Evolutionary conservation across 495 filamentous ascomycete genomes (phyloP).

Genomic region (Glonium stellatum): DNA sequence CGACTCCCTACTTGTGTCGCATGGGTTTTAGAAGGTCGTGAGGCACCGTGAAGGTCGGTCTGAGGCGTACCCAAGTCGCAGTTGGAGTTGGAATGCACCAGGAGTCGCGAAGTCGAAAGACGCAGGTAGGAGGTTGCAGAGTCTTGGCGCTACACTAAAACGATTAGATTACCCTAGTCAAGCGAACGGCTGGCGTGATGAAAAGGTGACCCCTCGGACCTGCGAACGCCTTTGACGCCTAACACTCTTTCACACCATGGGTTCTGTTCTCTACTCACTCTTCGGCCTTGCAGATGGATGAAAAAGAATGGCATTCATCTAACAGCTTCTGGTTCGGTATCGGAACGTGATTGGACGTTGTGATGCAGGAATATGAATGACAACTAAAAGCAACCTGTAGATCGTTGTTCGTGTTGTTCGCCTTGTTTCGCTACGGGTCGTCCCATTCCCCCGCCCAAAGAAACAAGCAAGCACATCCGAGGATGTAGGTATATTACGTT

Average conservation of each 20-base stretch:
- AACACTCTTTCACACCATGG: too few relatives aligned
- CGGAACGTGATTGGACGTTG: too few relatives aligned
- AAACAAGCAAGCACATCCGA: too few relatives aligned
- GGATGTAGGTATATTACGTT: too few relatives aligned
- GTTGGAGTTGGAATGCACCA: constrained; percentile 15
- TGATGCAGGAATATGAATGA: too few relatives aligned
- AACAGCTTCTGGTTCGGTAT: too few relatives aligned
- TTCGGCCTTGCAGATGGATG: background rate
- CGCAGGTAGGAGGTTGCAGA: constrained; percentile 1
- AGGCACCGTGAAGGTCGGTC: background rate
- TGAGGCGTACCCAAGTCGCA: background rate
- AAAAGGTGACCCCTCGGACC: background rate
- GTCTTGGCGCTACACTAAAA: background rate
- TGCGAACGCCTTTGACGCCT: background rate
- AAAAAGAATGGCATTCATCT: background rate
- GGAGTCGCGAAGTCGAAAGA: constrained; percentile 2
- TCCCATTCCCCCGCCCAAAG: too few relatives aligned
- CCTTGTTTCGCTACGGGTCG: too few relatives aligned
- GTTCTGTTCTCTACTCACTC: background rate
- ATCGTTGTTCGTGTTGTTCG: too few relatives aligned
- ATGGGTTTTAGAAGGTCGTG: constrained; percentile 6
- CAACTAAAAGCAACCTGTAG: too few relatives aligned
- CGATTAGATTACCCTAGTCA: background rate
- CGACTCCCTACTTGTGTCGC: constrained; percentile 18
- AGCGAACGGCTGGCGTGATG: background rate